These are phyloP conservation scores for Fragilariopsis cylindrus DNA, from an alignment of 108 stramenopile species.

Conservation along the genomic window DNA sequence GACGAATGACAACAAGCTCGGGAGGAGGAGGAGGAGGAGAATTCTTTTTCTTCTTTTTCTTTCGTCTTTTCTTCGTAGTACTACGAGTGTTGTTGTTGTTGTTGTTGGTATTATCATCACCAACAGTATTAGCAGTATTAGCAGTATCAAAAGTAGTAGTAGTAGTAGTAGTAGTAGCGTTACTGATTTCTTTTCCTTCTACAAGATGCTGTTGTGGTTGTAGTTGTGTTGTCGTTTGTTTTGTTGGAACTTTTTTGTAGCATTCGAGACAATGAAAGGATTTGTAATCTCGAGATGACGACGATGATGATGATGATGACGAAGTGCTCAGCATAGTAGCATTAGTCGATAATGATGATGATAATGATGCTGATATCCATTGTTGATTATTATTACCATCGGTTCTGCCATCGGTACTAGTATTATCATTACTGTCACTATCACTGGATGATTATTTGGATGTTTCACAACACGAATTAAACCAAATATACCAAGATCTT, in stretches of 20 bases:
- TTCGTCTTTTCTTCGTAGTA: too few relatives aligned
- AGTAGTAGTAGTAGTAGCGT: too few relatives aligned
- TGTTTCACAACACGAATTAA: neutral
- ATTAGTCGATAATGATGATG: neutral
- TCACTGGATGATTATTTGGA: neutral
- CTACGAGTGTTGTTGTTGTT: too few relatives aligned
- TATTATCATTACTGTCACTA: neutral
- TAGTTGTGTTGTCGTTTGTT: neutral
- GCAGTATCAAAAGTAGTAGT: too few relatives aligned
- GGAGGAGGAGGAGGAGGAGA: too few relatives aligned
- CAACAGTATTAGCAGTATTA: too few relatives aligned
- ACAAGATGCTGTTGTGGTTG: neutral
- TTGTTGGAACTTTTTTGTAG: slow-evolving; percentile 7
- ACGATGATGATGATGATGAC: too few relatives aligned
- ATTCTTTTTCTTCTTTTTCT: too few relatives aligned
- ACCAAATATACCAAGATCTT: neutral
- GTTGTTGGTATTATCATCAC: too few relatives aligned
- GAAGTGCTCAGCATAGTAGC: too few relatives aligned
- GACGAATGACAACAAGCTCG: too few relatives aligned
- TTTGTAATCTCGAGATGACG: neutral
- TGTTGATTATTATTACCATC: neutral
- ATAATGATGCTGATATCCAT: too few relatives aligned
- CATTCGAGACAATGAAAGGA: neutral
- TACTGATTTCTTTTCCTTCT: neutral
- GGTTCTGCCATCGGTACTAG: neutral